Evolutionary conservation across 805 yeast genomes (phyloP).

Genomic region (Ogataea corticis): DNA sequence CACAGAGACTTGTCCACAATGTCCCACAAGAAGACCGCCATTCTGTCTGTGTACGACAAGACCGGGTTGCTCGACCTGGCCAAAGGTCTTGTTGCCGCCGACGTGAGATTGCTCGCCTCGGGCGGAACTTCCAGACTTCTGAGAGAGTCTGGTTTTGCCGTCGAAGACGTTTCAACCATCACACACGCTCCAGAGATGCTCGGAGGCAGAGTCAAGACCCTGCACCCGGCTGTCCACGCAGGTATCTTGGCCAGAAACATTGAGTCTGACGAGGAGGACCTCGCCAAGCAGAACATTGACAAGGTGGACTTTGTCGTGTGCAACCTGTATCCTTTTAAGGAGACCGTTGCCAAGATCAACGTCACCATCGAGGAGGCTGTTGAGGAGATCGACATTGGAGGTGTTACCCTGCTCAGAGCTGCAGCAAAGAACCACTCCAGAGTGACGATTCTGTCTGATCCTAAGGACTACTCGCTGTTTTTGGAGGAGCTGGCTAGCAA

Average conservation of each 20-base stretch:
- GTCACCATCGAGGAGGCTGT: slow-evolving; percentile 97
- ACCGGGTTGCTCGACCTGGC: slow-evolving; percentile 96
- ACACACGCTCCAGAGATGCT: slow-evolving; percentile 99
- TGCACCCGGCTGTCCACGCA: slow-evolving; percentile 99
- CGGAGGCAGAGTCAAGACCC: slow-evolving; percentile 97
- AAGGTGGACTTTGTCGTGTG: slow-evolving; percentile 97
- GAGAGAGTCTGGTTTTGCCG: slow-evolving; percentile 97
- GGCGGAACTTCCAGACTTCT: slow-evolving; percentile 96
- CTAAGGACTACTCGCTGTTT: slow-evolving; percentile 86
- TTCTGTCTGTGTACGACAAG: slow-evolving; percentile 94
- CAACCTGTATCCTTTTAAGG: slow-evolving; percentile 97
- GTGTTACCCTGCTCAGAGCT: slow-evolving; percentile 95
- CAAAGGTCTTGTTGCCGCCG: slow-evolving; percentile 85
- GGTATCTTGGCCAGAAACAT: slow-evolving; percentile 94
- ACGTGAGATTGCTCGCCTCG: slow-evolving; percentile 91
- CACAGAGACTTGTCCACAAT: slow-evolving; percentile 1
- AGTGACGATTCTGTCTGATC: slow-evolving; percentile 94
- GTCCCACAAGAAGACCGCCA: slow-evolving; percentile 75
- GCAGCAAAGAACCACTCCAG: slow-evolving; percentile 98
- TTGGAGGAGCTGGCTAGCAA: slow-evolving; percentile 66
- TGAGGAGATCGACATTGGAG: slow-evolving; percentile 97
- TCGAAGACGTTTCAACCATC: slow-evolving; percentile 90
- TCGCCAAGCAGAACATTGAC: slow-evolving; percentile 85
- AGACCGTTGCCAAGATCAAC: slow-evolving; percentile 91
- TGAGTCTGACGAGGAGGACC: slow-evolving; percentile 87